Conservation (phyloP, 1,284 basidiomycete genomes). For the Cutaneotrichosporon sp. region DNA sequence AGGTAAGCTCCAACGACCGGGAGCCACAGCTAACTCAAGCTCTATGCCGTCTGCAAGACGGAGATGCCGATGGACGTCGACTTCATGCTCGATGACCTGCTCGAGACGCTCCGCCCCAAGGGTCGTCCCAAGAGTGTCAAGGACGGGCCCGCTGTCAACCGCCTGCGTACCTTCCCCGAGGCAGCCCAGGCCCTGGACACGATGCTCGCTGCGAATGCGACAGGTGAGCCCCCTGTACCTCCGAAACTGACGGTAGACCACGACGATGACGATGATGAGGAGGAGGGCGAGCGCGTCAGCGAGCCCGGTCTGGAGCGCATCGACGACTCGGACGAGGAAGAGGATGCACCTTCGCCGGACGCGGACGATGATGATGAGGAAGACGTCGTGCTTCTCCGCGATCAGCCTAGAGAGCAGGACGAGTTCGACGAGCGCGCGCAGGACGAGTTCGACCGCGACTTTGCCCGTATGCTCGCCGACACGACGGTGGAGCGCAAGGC, state of each 20-base stretch:
- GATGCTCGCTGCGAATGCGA: conserved; percentile 67
- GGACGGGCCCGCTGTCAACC: conserved; percentile 36
- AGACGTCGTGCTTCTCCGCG: conserved; percentile 62
- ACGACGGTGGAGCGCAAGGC: conserved; percentile 78
- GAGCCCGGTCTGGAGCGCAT: conserved; percentile 34
- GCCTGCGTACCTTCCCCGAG: conserved; percentile 75
- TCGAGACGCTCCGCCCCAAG: conserved; percentile 80
- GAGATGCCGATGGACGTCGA: conserved; percentile 93
- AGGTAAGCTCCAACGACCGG: conserved; percentile 59
- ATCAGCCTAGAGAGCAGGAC: conserved; percentile 45
- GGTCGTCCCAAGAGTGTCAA: conserved; percentile 42
- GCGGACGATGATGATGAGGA: conserved; percentile 61
- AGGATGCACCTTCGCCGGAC: conserved; percentile 7
- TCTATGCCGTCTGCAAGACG: conserved; percentile 85
- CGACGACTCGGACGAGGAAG: conserved; percentile 64
- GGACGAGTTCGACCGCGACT: conserved; percentile 90
- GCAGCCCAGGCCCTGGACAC: conserved; percentile 85
- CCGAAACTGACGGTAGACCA: conserved; percentile 4
- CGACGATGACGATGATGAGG: conserved; percentile 29
- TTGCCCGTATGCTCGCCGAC: conserved; percentile 92
- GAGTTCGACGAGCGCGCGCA: conserved; percentile 73
- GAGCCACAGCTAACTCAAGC: conserved; percentile 56
- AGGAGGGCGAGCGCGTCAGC: conserved; percentile 19
- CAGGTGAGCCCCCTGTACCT: conserved; percentile 59
- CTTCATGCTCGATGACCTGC: conserved; percentile 91